Base-by-base conservation (phyloP, 768 basidiomycete species). In the Lactifluus piperatus region DNA sequence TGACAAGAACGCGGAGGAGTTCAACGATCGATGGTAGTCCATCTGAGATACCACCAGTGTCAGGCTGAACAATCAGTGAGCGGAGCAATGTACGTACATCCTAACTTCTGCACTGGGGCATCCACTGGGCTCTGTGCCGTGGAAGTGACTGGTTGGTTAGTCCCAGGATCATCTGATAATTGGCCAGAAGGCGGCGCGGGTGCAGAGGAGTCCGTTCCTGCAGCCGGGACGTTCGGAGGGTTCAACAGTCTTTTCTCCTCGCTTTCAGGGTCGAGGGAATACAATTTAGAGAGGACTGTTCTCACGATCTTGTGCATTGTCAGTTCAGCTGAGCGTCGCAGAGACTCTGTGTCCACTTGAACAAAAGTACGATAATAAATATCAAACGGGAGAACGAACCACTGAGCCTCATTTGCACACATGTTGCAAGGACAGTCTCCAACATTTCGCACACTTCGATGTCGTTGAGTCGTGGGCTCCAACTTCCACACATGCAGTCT, bases 391-490 rank as follows among this genome's bases (percentile, higher is more conserved):
- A 36, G 8, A 26, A 77, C 88, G 62, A 65, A 95, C 94, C 94
- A 67, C 90, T 91, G n/a, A 97, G 76, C 55, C 97, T 79, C 82
- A 97, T 94, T 70, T 97, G 90, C 71, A 95, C 97, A 64, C 94
- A 93, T 51, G 95, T 97, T 11, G 94, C 95, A 65, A 99, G 72
- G 5, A 97, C 95, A 1, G 94, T 95, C 72, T 99, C 97, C 65
- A 99, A 76, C 87, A 99, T 94, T 73, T 97, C 97, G 69, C 97
- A 99, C 16, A 98, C 86, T 69, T 94, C 92, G 54, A 97, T 82
- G 67, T 99, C 95, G 27, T 90, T 91, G 36, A 98, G 78, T 10
- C 77, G 76, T n/a, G 73, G 70, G 1, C 90, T 87, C 29, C 91
- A 82, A 57, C 72, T 74, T 57, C 83, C 78, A 63, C 86, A 85